phyloP scores from a whole-genome alignment of 2,329 filamentous ascomycete species.

The Clonostachys rosea region DNA sequence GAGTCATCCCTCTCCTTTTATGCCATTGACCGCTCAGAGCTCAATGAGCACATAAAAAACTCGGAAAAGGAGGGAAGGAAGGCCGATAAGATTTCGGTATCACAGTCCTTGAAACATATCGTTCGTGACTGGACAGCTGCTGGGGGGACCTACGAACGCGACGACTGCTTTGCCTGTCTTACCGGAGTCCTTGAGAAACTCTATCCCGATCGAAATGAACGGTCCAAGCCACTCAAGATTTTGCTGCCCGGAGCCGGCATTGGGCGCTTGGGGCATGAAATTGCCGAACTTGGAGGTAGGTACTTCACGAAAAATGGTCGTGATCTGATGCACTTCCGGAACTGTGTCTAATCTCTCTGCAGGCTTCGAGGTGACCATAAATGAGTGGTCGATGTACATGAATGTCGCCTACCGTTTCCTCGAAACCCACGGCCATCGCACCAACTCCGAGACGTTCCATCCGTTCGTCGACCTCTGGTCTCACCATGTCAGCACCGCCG shows the following conservation, averaged over 20 bases:
- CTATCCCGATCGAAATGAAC: constrained; percentile 15
- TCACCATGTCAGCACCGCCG: constrained; percentile 41
- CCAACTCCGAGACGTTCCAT: constrained; percentile 25
- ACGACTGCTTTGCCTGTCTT: constrained; percentile 33
- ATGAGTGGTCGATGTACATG: constrained; percentile 56
- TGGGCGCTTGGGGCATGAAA: constrained; percentile 45
- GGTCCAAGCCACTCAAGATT: constrained; percentile 20
- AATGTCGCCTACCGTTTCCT: constrained; percentile 48
- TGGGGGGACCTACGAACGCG: constrained; percentile 35
- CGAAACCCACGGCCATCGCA: constrained; percentile 16
- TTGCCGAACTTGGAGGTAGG: constrained; percentile 33
- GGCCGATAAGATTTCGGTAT: constrained; percentile 41
- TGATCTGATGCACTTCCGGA: not conserved
- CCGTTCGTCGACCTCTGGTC: constrained; percentile 54
- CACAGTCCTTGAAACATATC: constrained; percentile 51
- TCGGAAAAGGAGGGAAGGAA: constrained; percentile 26
- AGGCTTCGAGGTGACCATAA: constrained; percentile 47
- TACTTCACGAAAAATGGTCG: not conserved
- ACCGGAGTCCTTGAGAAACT: constrained; percentile 20
- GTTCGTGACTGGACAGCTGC: constrained; percentile 51
- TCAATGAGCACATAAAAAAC: constrained; percentile 33
- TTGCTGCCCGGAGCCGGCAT: constrained; percentile 49
- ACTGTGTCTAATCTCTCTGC: not conserved
- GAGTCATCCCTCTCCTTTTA: constrained; percentile 39
- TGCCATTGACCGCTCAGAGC: constrained; percentile 31